Evolutionary conservation across 1,284 basidiomycete genomes (phyloP).

Genomic region (Cryptococcus neoformans): DNA sequence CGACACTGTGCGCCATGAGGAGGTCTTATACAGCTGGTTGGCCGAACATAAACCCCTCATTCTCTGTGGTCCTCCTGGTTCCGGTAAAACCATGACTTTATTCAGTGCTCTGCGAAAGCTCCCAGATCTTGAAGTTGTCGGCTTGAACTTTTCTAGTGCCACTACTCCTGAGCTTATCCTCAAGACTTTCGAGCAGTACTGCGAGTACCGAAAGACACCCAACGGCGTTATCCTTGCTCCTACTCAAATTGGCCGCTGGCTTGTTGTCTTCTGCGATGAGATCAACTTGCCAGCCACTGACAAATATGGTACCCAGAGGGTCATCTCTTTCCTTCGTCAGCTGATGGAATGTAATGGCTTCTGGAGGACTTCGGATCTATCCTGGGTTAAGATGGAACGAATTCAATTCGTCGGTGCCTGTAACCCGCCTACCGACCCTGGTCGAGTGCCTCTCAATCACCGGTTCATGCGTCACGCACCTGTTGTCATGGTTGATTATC

Average conservation of each 20-base stretch:
- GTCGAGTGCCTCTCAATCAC: slow-evolving; percentile 95
- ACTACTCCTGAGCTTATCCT: slow-evolving; percentile 97
- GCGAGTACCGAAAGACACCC: slow-evolving; percentile 97
- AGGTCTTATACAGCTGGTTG: slow-evolving; percentile 97
- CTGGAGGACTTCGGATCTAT: slow-evolving; percentile 91
- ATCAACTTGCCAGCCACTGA: slow-evolving; percentile 97
- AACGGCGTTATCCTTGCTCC: slow-evolving; percentile 94
- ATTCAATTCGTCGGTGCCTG: slow-evolving; percentile 99
- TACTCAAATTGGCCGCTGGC: slow-evolving; percentile 92
- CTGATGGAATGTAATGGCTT: slow-evolving; percentile 94
- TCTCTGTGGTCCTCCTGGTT: slow-evolving; percentile 97
- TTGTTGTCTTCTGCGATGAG: slow-evolving; percentile 99
- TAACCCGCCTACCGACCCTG: slow-evolving; percentile 99
- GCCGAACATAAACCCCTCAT: slow-evolving; percentile 98
- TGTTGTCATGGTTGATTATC: slow-evolving; percentile 99
- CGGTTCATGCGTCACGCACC: slow-evolving; percentile 98
- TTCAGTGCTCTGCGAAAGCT: slow-evolving; percentile 97
- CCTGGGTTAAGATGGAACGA: slow-evolving; percentile 96
- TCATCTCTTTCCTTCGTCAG: slow-evolving; percentile 98
- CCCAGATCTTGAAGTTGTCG: slow-evolving; percentile 98
- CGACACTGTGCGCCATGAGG: slow-evolving; percentile 98
- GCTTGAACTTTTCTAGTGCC: slow-evolving; percentile 98
- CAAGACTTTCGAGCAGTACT: slow-evolving; percentile 99
- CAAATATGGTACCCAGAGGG: slow-evolving; percentile 97
- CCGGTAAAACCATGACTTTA: slow-evolving; percentile 99